Percentiles rank a stretch among this genome's conserved stretches.
Conservation (phyloP, 108 stramenopile genomes). For the Cyclotella kingstonii region DNA sequence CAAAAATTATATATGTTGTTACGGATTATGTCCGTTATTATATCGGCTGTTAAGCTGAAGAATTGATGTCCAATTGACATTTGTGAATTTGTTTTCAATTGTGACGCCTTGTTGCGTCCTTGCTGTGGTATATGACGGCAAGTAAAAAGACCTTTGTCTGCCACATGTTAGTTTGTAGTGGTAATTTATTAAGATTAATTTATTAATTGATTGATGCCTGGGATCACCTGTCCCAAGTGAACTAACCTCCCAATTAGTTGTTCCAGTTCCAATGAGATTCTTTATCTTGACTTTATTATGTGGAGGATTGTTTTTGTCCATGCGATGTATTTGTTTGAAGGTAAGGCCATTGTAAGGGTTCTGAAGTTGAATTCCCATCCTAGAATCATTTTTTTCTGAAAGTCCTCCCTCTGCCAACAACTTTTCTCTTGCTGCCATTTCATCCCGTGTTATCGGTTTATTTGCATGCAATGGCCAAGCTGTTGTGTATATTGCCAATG, state of each 20-base stretch:
- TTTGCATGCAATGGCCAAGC: not conserved
- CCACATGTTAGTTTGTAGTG: no score
- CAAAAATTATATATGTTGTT: no score
- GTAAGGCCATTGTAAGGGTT: slow-evolving; percentile 1
- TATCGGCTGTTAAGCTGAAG: no score
- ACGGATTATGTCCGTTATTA: no score
- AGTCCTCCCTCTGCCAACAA: slow-evolving; percentile 9
- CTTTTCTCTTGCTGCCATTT: slow-evolving; percentile 18
- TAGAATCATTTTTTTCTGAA: slow-evolving; percentile 14
- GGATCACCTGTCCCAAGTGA: slow-evolving; percentile 7
- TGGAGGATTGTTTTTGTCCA: slow-evolving; percentile 6
- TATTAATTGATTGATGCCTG: slow-evolving; percentile 21
- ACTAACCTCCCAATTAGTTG: slow-evolving; percentile 13
- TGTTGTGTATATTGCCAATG: slow-evolving; percentile 1
- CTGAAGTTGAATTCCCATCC: slow-evolving; percentile 22
- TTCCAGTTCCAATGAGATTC: slow-evolving; percentile 6
- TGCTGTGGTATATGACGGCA: no score
- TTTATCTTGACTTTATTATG: not conserved
- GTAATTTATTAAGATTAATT: no score
- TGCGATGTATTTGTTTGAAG: slow-evolving; percentile 26
- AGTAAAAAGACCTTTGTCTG: no score
- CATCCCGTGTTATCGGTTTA: slow-evolving; percentile 20
- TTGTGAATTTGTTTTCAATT: no score
- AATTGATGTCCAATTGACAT: no score
- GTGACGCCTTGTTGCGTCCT: no score